Percentiles rank a stretch among this genome's conserved stretches.
Evolutionary conservation across 305 asterid species (phyloP).

Genomic region (Striga hermonthica): DNA sequence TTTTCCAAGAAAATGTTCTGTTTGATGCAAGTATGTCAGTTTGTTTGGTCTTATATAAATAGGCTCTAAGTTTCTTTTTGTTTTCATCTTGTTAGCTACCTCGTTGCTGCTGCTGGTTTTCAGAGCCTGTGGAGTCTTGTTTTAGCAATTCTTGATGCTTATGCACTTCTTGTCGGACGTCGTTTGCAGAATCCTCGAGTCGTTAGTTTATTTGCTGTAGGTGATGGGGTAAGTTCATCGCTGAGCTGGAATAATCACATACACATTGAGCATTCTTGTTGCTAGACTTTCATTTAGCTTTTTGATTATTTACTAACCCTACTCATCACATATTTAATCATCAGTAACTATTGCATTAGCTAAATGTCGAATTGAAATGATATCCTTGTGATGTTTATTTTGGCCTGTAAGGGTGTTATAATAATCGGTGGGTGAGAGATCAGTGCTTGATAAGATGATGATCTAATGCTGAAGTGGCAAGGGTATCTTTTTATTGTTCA

Average conservation of each 20-base stretch:
- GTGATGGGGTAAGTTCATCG: conserved; percentile 86
- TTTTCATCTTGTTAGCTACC: conserved; percentile 57
- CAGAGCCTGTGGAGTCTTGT: conserved; percentile 94
- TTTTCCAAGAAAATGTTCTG: conserved; percentile 17
- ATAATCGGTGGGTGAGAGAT: not conserved
- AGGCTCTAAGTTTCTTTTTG: conserved; percentile 17
- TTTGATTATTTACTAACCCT: not conserved
- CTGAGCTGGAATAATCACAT: conserved; percentile 18
- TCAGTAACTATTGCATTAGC: not conserved
- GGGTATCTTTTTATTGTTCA: not conserved
- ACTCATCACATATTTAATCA: not conserved
- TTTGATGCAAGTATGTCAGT: conserved; percentile 9
- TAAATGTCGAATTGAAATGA: not conserved
- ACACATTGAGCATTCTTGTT: conserved; percentile 12
- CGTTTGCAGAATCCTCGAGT: conserved; percentile 64
- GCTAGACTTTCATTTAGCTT: conserved; percentile 8
- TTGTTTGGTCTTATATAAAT: conserved; percentile 24
- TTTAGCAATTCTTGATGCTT: conserved; percentile 65
- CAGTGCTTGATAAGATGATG: not conserved
- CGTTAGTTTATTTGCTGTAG: conserved; percentile 79
- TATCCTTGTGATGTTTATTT: not conserved
- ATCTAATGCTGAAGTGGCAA: conserved; percentile 9
- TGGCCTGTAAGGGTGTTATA: not conserved
- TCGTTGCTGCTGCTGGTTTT: conserved; percentile 91
- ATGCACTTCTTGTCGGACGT: conserved; percentile 92